phyloP scores from a whole-genome alignment of 371 early-diverging fungal genomes.

The Mucor indicus region DNA sequence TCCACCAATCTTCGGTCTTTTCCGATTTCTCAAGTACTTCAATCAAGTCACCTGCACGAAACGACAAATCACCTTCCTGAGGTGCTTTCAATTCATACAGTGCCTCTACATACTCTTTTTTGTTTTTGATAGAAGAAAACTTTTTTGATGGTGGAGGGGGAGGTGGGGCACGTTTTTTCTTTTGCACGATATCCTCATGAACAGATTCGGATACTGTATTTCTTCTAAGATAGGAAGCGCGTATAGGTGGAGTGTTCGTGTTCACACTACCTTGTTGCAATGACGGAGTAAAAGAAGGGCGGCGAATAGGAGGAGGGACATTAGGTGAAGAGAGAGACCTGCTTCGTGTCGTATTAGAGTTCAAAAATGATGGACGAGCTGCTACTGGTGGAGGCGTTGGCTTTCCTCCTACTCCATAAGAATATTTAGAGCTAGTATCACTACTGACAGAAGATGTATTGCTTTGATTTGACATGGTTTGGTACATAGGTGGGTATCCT shows the following conservation, averaged over 20 bases:
- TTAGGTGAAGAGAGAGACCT: too few species aligned
- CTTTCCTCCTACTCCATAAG: too few species aligned
- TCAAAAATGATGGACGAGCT: neutral
- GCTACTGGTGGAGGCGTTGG: too few species aligned
- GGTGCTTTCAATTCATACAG: constrained; percentile 66
- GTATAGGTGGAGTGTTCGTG: too few species aligned
- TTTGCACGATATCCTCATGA: too few species aligned
- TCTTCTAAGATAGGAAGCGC: too few species aligned
- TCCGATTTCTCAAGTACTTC: constrained; percentile 54
- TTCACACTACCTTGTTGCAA: too few species aligned
- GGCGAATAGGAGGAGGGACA: too few species aligned
- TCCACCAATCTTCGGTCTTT: constrained; percentile 68
- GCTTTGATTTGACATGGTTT: neutral
- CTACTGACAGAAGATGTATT: neutral
- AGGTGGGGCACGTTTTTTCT: constrained; percentile 26
- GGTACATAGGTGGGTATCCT: too few species aligned
- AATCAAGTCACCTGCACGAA: constrained; percentile 58
- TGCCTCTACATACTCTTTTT: constrained; percentile 43
- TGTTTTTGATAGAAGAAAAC: neutral
- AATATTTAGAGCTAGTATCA: neutral
- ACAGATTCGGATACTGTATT: too few species aligned
- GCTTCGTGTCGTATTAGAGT: too few species aligned
- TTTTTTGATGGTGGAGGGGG: constrained; percentile 23
- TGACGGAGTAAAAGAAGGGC: too few species aligned
- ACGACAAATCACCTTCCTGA: constrained; percentile 59